Percentiles rank a stretch among this genome's conserved stretches.
Conservation (phyloP, 371 early-diverging fungal genomes). For the Mortierella sp. region DNA sequence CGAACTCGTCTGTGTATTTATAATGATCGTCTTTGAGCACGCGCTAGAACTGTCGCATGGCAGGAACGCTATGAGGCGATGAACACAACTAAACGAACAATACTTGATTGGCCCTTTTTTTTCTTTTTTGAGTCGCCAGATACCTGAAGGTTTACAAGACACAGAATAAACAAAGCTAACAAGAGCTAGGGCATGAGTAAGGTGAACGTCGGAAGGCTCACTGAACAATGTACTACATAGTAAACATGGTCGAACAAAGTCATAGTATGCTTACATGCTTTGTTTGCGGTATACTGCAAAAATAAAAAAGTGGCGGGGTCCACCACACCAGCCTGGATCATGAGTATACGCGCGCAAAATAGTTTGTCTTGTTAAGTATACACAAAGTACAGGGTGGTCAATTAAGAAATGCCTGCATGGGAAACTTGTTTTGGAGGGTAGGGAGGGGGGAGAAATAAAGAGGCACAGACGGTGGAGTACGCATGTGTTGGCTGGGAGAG, state of each 20-base stretch:
- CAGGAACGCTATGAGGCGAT: neutral
- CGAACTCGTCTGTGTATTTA: conserved; percentile 2
- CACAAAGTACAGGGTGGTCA: neutral
- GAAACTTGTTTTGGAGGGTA: conserved; percentile 8
- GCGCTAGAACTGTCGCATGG: conserved; percentile 9
- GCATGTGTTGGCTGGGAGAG: neutral
- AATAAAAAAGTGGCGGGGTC: neutral
- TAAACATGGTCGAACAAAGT: conserved; percentile 6
- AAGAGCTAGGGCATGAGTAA: conserved; percentile 1
- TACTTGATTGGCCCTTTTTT: neutral
- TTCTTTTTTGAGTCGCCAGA: conserved; percentile 1
- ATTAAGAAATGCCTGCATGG: neutral
- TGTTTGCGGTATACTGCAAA: neutral
- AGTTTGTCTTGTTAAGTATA: neutral
- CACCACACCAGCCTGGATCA: conserved; percentile 5
- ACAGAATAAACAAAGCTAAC: neutral
- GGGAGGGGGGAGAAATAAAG: neutral
- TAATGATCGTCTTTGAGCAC: neutral
- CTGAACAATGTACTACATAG: neutral
- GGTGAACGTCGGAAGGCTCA: neutral
- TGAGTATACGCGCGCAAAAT: conserved; percentile 1
- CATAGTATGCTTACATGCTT: neutral
- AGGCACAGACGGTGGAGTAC: neutral
- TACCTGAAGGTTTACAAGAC: neutral
- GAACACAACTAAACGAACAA: neutral